Conservation (phyloP, 345 rosid genomes). For the Capsella bursapastoris region DNA sequence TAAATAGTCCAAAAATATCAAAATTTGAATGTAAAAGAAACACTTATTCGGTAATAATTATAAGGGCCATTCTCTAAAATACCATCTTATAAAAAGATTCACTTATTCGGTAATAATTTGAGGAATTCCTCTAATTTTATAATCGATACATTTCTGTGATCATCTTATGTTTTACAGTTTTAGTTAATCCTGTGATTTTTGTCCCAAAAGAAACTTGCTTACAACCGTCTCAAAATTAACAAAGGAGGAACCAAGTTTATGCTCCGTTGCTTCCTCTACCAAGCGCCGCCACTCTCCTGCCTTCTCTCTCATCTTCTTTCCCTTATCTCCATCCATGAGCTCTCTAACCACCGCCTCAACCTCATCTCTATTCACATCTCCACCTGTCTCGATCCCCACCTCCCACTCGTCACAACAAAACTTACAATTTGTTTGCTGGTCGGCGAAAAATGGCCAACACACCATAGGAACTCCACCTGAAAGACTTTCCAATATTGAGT, state of each 20-base stretch:
- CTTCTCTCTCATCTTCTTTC: conserved; percentile 58
- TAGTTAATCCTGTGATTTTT: conserved; percentile 4
- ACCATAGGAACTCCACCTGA: conserved; percentile 54
- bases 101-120: background rate
- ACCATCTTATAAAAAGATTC: background rate
- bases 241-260: conserved; percentile 48
- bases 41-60: background rate
- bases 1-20: too few species aligned
- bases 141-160: background rate
- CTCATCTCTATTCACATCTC: conserved; percentile 57
- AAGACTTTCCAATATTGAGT: conserved; percentile 63
- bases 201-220: conserved; percentile 31
- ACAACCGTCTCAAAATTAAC: conserved; percentile 46
- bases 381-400: conserved; percentile 65
- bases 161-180: background rate
- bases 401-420: conserved; percentile 58
- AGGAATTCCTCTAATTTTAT: too few species aligned
- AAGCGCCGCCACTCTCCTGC: conserved; percentile 51
- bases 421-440: conserved; percentile 65
- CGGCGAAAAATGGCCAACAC: conserved; percentile 74
- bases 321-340: conserved; percentile 57
- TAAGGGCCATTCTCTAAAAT: too few species aligned
- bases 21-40: background rate
- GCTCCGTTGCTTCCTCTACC: conserved; percentile 40
- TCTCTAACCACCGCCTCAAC: conserved; percentile 57